Conservation (phyloP, 179 eudicot genomes). For the Spergularia azorica region DNA sequence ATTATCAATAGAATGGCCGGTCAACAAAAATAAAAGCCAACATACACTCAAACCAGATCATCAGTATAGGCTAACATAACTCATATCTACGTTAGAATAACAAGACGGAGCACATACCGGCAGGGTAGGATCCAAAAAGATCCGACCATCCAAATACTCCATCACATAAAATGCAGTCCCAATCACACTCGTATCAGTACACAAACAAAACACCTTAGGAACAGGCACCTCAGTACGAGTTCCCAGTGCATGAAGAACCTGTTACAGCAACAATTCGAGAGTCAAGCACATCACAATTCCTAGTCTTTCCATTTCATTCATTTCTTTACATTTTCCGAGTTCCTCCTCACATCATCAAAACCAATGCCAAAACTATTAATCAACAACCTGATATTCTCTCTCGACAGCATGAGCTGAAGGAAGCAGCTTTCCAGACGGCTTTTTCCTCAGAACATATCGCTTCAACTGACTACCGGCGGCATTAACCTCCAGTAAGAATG, state of each 20-base stretch:
- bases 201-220: conserved; percentile 87
- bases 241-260: conserved; percentile 88
- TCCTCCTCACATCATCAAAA: too few relatives aligned
- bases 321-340: too few relatives aligned
- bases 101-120: conserved; percentile 43
- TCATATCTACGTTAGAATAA: neutral
- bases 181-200: conserved; percentile 79
- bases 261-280: conserved; percentile 18
- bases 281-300: neutral
- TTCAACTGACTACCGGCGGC: conserved; percentile 37
- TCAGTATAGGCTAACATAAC: neutral
- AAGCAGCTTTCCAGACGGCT: conserved; percentile 84
- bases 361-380: neutral
- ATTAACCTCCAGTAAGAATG: conserved; percentile 71
- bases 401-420: conserved; percentile 97
- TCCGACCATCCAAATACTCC: conserved; percentile 95
- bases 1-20: conserved; percentile 10
- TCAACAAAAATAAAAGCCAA: conserved; percentile 6
- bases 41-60: neutral
- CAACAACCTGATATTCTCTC: conserved; percentile 85
- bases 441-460: conserved; percentile 84
- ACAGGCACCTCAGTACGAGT: conserved; percentile 80
- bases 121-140: conserved; percentile 70
- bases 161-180: conserved; percentile 96
- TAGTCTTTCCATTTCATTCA: neutral